Conservation (phyloP, 2,329 filamentous ascomycete species). For the Cladophialophora bantiana region DNA sequence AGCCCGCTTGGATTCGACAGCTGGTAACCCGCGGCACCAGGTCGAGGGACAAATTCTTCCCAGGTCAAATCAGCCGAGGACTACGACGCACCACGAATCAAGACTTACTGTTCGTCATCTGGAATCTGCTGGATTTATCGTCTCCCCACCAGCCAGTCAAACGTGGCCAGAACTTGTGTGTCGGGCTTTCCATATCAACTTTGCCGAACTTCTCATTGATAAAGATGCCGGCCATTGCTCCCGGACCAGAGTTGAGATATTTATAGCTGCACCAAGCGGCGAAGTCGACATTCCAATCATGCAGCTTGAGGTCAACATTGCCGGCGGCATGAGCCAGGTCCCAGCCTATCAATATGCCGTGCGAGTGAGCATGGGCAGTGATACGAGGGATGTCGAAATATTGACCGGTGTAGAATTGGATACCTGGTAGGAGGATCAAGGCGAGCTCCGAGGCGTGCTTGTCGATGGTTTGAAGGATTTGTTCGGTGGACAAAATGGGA, state of each 20-base stretch:
- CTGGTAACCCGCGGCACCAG: slow-evolving; percentile 82
- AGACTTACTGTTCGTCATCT: slow-evolving; percentile 62
- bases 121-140: slow-evolving; percentile 75
- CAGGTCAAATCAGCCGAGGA: not conserved
- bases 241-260: slow-evolving; percentile 87
- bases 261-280: slow-evolving; percentile 97
- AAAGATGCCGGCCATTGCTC: slow-evolving; percentile 79
- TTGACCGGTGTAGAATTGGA: slow-evolving; percentile 93
- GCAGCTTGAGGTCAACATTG: slow-evolving; percentile 80
- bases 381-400: slow-evolving; percentile 82
- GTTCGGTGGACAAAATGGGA: slow-evolving; percentile 71
- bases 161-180: slow-evolving; percentile 64
- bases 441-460: slow-evolving; percentile 75
- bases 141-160: slow-evolving; percentile 86
- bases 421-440: slow-evolving; percentile 79
- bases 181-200: slow-evolving; percentile 50
- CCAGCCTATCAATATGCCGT: slow-evolving; percentile 80
- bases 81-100: not conserved
- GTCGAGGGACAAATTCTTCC: slow-evolving; percentile 72
- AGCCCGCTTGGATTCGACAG: slow-evolving; percentile 83
- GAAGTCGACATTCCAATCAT: slow-evolving; percentile 92
- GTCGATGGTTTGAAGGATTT: slow-evolving; percentile 76
- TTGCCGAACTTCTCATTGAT: slow-evolving; percentile 77
- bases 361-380: slow-evolving; percentile 75
- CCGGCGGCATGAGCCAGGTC: slow-evolving; percentile 77